Base-by-base conservation (phyloP, 306 rosid species). In the Mimosa pudica region DNA sequence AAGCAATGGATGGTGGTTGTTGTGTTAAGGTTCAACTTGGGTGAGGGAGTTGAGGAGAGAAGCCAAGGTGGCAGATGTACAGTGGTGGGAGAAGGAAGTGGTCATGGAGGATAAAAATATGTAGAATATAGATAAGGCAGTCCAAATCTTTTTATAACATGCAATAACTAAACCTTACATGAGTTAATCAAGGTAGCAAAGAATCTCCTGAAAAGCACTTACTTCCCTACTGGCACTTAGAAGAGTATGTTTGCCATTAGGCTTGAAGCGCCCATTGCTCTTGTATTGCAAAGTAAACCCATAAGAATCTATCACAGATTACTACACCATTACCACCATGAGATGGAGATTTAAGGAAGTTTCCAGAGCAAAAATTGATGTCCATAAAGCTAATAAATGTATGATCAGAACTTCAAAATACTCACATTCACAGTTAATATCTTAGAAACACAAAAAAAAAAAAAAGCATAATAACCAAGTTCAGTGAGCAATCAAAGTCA, bases 171-270 rank as follows among this genome's bases (percentile, higher is more conserved):
- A 75, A 48, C 63, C 89, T 91, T 82, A 92, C 98, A 91, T 88
- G 57, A 94, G 97, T 61, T 94, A 97, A 57, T 92, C 97, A 44
- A 94, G 97, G 72, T 82, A 79, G 30, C 78, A 85, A 46, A 88
- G 48, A 20, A 90, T 75, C 89, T 90, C 90, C 86, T 90, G 98
- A 80, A 92, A 95, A 61, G 92, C 98, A 84, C 98, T 95, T 67
- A 95, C 82, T 88, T 95, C 98, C 73, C 98, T 98, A 44, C 96
- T 95, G 66, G 93, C 99, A 42, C 98, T 96, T 11, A 95, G 90
- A 73, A 95, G 92, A 75, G 97, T 89, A 86, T 93, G 98, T 41
- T 95, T 95, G 76, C 98, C 98, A 71, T 91, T 67, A 20, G 94
- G 87, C 89, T 92, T 95, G 82, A 95, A 68, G 52, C 99, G 89